phyloP scores from a whole-genome alignment of 2,329 filamentous ascomycete species.

The Pseudogymnoascus sp. region DNA sequence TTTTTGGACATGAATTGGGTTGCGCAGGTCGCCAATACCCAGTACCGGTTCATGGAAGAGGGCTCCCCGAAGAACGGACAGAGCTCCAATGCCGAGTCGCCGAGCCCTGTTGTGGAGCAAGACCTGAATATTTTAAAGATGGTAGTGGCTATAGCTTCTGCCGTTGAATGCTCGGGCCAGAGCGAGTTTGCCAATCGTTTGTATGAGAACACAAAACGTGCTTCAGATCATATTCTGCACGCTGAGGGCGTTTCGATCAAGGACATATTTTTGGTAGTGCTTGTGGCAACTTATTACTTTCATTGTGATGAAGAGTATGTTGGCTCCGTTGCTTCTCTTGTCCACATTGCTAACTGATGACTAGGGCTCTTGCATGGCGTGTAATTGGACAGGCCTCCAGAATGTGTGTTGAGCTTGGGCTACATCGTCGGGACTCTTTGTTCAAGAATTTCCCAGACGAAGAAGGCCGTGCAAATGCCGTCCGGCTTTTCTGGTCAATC shows the following conservation, averaged over 20 bases:
- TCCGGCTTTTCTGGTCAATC: conserved; percentile 75
- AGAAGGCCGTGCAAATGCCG: conserved; percentile 56
- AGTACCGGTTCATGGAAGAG: conserved; percentile 63
- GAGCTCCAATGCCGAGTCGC: conserved; percentile 38
- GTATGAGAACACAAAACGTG: conserved; percentile 66
- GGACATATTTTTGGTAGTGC: conserved; percentile 47
- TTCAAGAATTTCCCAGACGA: conserved; percentile 57
- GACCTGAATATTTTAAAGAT: conserved; percentile 70
- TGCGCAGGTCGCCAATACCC: conserved; percentile 57
- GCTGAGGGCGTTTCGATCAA: conserved; percentile 45
- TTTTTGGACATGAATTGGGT: conserved; percentile 66
- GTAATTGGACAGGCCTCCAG: conserved; percentile 75
- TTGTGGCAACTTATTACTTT: conserved; percentile 67
- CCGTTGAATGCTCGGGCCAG: conserved; percentile 70
- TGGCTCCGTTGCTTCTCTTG: background rate
- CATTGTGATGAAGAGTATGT: conserved; percentile 66
- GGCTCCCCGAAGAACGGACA: conserved; percentile 18
- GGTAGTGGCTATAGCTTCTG: conserved; percentile 68
- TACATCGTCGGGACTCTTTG: conserved; percentile 72
- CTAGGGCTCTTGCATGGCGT: conserved; percentile 64
- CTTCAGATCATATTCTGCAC: conserved; percentile 56
- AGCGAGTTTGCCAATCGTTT: conserved; percentile 65
- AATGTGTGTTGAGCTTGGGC: conserved; percentile 69
- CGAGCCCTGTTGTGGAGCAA: conserved; percentile 45
- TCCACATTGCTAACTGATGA: background rate